Evolutionary conservation across 2,329 filamentous ascomycete species (phyloP), one percentile per base, ranked within the genome.

Genomic region (Fusarium scirpi): DNA sequence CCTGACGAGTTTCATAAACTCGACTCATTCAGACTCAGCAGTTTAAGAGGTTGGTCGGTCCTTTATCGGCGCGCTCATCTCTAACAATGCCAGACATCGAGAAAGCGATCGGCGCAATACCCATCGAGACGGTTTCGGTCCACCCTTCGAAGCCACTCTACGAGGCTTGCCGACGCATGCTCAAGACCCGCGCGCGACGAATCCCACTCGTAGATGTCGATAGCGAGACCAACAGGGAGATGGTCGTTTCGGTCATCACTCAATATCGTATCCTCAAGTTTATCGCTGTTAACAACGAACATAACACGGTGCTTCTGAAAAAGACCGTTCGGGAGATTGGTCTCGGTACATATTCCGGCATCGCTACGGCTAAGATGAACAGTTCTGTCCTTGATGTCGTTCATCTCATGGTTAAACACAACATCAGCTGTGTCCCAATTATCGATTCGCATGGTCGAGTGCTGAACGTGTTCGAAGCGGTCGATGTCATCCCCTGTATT

Each of bases 191-290:
- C 72, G 95, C 96, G 38, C 91, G 96, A 64, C 90, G 96, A 74
- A 99, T 99, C 70, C 96, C 96, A 1, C 87, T 99, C 9, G 92
- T 99, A 63, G 96, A 98, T 74, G 88, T 93, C 70, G 96, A 99
- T 77, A 94, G 97, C 77, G 96, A 99, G 81, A 99, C 96, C 4
- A 90, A 92, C 60, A 89, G 94, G 69, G 91, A 96, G 77, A 96
- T 95, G 82, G 94, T 99, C 20, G 93, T 99, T 66, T 98, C 94
- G 75, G 96, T 99, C 66, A 92, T 99, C 63, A 99, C 96, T 1
- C 96, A 99, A 80, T 99, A 99, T 81, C 92, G 97, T 62, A 98
- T 99, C 74, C 88, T 99, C 70, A 99, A 99, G 80, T 99, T 99
- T 80, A 97, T 99, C 67, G 94, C 96, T 13, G 95, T 99, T 81